phyloP scores from a whole-genome alignment of 139 green algal genomes.

The Chlorella sorokiniana region DNA sequence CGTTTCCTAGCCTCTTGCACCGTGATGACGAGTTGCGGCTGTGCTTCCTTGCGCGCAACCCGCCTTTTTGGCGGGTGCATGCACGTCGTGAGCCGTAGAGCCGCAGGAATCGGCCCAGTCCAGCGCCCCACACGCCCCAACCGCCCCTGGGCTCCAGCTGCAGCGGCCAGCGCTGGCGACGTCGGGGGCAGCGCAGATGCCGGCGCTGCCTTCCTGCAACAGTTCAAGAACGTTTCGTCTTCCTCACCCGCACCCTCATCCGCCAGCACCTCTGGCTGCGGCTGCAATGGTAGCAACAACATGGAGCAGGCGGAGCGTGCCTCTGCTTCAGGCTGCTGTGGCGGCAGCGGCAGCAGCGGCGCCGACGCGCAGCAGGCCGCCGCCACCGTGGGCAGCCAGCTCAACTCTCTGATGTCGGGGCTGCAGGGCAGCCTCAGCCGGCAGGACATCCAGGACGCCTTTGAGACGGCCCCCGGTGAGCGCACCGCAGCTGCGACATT shows the following conservation, averaged over 20 bases:
- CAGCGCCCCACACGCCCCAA: too few relatives aligned
- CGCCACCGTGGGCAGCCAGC: neutral
- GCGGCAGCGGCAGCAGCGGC: neutral
- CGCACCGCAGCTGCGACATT: neutral
- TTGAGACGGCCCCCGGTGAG: neutral
- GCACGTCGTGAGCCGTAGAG: too few relatives aligned
- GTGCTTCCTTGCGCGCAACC: too few relatives aligned
- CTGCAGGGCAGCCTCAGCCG: constrained; percentile 1
- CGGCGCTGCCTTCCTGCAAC: constrained; percentile 13
- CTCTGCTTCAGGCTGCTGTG: neutral
- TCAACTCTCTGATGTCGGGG: constrained; percentile 12
- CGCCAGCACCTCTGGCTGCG: too few relatives aligned
- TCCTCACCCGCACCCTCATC: too few relatives aligned
- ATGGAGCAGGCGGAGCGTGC: neutral
- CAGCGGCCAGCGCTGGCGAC: neutral
- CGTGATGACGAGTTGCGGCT: too few relatives aligned
- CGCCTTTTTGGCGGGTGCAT: too few relatives aligned
- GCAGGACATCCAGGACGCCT: neutral
- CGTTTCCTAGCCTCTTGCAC: too few relatives aligned
- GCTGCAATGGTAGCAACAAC: neutral
- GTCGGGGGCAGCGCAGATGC: neutral
- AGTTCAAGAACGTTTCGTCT: too few relatives aligned
- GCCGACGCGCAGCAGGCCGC: neutral
- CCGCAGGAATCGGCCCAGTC: too few relatives aligned
- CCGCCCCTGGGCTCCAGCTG: neutral